Base-by-base conservation (phyloP, 805 yeast genomes). In the Saccharomycodes ludwigii region DNA sequence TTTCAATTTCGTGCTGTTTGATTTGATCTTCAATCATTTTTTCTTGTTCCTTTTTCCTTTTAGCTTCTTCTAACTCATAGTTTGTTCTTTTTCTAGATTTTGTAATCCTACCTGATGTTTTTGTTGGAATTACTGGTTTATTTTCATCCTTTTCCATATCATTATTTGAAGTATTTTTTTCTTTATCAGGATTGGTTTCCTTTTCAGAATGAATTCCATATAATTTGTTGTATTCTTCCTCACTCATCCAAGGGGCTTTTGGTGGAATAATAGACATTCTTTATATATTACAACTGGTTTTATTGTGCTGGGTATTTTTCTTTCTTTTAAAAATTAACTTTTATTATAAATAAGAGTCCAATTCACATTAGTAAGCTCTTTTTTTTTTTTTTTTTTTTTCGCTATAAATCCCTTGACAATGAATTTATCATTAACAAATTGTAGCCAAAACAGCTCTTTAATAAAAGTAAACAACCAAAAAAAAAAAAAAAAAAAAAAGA, bases 221-320 rank as follows among this genome's bases (percentile, higher is more conserved):
- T 34, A 52, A 48, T 26, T 42, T 41, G 39, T 54, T 53, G 33
- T 52, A 52, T 31, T 55, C 57, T 35, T 54, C 56, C 31, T 56
- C 54, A 31, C 58, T 51, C 60, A 55, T 54, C 54, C 57, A 50
- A 28, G 51, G 48, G 28, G 60, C 58, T 31, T 54, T 56, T 16
- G 54, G 58, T 18, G 58, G 58, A 26, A 34, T 44, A 15, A 35
- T 14, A 12, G 39, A 31, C 46, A 42, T 44, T 7, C 13, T 25
- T n/a, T 5, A 4, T 15, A 5, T 7, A 8, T 25, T n/a, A 5
- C 18, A n/a, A n/a, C n/a, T n/a, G n/a, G n/a, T n/a, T n/a, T n/a
- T n/a, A n/a, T n/a, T n/a, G n/a, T n/a, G n/a, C n/a, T n/a, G n/a
- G n/a, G n/a, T n/a, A n/a, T n/a, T n/a, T n/a, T n/a, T n/a, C n/a